Base-by-base conservation (phyloP, 2,329 filamentous ascomycete species). In the Zarea fungicola region DNA sequence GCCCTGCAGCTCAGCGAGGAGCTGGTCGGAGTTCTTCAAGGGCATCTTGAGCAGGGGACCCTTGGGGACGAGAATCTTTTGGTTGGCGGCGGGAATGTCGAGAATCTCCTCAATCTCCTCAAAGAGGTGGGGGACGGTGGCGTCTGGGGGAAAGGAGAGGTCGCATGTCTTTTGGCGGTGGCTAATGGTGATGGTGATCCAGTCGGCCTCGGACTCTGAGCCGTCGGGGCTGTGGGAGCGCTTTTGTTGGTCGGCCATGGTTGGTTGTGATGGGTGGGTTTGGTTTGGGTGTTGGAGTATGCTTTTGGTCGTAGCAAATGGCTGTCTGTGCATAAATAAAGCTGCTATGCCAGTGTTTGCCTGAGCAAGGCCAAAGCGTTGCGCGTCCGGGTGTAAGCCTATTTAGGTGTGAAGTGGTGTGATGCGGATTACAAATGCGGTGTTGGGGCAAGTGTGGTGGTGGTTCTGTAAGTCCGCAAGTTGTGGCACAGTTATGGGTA, bases 21-120 rank as follows among this genome's bases (percentile, higher is more conserved):
- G 65, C 39, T 81, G 66, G 3, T 67, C 57, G 1, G 80, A 73
- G 54, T 84, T 72, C 61, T 79, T 79, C 69, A 85, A 83, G 1
- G 84, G 83, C 0, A 75, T 70, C 55, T 82, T 85, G 22, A 86
- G 73, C 2, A 87, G 69, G 23, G 83, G 83, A 7, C 78, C 69
- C 60, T 85, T 86, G 35, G 83, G 75, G 13, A 81, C 74, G 55
- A 88, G 73, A 61, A 86, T 75, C 62, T 89, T 89, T 60, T 88
- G 84, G 64, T 87, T 82, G 9, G 71, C 62, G 29, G 68, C 52
- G 0, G 84, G 83, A 47, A 89, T 80, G 42, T 73, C 75, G 46
- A 87, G 73, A 3, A 66, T 63, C 36, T 68, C 62, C 49, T 77
- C 71, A 56, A 88, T 79, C 52, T 75, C 70, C 42, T 73, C 63